These are phyloP conservation scores for Pythium biforme DNA, from an alignment of 352 stramenopile species.

Conservation along the genomic window DNA sequence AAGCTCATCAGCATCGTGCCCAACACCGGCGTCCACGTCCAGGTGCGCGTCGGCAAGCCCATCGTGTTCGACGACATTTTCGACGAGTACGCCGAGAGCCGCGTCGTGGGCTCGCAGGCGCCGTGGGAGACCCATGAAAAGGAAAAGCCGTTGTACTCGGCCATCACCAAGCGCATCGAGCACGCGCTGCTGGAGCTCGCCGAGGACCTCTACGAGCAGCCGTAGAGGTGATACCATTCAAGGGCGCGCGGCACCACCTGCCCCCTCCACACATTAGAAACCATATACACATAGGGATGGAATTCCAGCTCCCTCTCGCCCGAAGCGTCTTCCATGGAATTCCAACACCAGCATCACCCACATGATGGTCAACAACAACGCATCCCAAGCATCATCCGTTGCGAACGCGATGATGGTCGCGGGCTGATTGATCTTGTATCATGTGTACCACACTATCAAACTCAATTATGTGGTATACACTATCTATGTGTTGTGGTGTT, in stretches of 20 bases:
- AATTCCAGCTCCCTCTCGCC: background rate
- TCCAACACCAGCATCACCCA: background rate
- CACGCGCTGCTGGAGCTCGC: constrained; percentile 64
- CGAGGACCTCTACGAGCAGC: constrained; percentile 31
- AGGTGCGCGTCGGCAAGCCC: constrained; percentile 67
- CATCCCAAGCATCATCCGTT: no score
- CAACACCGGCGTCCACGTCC: constrained; percentile 43
- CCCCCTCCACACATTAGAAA: background rate
- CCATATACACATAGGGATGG: background rate
- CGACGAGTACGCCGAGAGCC: constrained; percentile 48
- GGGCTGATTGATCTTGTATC: background rate
- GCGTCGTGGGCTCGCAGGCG: constrained; percentile 38
- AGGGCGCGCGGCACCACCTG: no score
- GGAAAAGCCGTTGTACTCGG: constrained; percentile 78
- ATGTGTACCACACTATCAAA: constrained; percentile 5
- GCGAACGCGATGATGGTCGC: no score
- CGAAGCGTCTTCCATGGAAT: background rate
- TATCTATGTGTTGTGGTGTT: no score
- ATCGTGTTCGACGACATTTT: constrained; percentile 85
- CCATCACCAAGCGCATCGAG: constrained; percentile 85
- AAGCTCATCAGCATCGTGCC: constrained; percentile 68
- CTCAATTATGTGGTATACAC: background rate
- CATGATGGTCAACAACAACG: no score
- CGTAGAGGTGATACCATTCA: background rate
- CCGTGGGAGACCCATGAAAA: constrained; percentile 61